Percentiles rank a stretch among this genome's conserved stretches.
These are phyloP conservation scores for Mucor sp. DNA, from an alignment of 371 early-diverging fungal species.

Conservation along the genomic window DNA sequence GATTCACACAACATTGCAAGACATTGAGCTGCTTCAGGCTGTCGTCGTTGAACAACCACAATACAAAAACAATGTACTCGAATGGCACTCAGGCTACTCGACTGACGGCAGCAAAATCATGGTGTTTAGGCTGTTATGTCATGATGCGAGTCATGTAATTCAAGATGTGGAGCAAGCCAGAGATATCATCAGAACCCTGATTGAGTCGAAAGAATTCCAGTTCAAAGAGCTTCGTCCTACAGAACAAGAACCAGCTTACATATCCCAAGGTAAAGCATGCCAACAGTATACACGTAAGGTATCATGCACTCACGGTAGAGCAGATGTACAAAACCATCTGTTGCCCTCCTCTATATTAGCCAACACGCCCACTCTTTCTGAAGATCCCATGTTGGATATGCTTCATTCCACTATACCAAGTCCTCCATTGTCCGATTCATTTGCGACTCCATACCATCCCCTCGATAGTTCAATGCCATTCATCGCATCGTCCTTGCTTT, in stretches of 20 bases:
- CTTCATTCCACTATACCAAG: background rate
- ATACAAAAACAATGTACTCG: background rate
- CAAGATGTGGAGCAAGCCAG: slow-evolving; percentile 5
- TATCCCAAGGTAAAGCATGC: background rate
- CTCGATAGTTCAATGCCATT: background rate
- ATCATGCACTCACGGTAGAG: background rate
- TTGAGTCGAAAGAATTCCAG: background rate
- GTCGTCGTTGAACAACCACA: background rate
- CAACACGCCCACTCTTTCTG: background rate
- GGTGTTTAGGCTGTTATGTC: background rate
- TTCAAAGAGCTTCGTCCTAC: background rate
- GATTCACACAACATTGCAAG: background rate
- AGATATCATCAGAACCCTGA: background rate
- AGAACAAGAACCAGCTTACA: background rate
- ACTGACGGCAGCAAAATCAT: background rate
- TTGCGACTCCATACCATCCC: background rate
- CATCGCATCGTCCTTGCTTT: slow-evolving; percentile 6
- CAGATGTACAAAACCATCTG: background rate
- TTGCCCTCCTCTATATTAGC: background rate
- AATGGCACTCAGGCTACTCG: slow-evolving; percentile 1
- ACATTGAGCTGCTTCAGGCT: background rate
- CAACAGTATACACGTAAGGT: background rate
- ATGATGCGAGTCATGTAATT: background rate
- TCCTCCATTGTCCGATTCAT: background rate
- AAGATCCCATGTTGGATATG: background rate